phyloP scores from a whole-genome alignment of 345 rosid genomes.

The Euphorbia tirucalli region DNA sequence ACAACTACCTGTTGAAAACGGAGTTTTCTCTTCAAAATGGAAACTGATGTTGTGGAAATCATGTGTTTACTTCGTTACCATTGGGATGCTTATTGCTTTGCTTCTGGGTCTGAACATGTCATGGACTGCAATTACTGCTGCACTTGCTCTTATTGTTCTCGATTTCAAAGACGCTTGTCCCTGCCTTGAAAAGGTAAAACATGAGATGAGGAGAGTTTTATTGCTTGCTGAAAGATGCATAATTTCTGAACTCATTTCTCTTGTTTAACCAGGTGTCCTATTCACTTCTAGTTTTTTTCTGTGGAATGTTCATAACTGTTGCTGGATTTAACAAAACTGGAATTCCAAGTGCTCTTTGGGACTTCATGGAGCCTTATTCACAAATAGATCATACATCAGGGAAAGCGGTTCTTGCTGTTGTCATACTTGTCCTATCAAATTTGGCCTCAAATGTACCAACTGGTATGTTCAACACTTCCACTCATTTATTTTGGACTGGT shows the following conservation, averaged over 20 bases:
- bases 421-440: slow-evolving; percentile 67
- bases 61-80: slow-evolving; percentile 56
- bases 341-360: slow-evolving; percentile 73
- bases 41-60: slow-evolving; percentile 55
- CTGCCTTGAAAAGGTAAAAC: slow-evolving; percentile 69
- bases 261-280: slow-evolving; percentile 62
- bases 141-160: slow-evolving; percentile 73
- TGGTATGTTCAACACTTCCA: slow-evolving; percentile 34
- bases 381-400: slow-evolving; percentile 48
- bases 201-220: too few relatives aligned
- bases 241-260: neutral
- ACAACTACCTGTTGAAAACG: slow-evolving; percentile 23
- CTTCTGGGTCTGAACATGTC: slow-evolving; percentile 81
- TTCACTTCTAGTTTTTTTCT: slow-evolving; percentile 73
- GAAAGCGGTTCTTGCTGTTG: slow-evolving; percentile 52
- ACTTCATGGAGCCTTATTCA: slow-evolving; percentile 71
- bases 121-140: slow-evolving; percentile 84
- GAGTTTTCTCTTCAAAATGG: slow-evolving; percentile 34
- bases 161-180: slow-evolving; percentile 86
- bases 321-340: slow-evolving; percentile 84
- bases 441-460: slow-evolving; percentile 91
- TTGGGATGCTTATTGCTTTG: slow-evolving; percentile 69
- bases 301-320: slow-evolving; percentile 87
- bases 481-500: neutral
- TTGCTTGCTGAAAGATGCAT: neutral